Conservation (phyloP, 2,329 filamentous ascomycete genomes). For the Teratosphaeria viscida region DNA sequence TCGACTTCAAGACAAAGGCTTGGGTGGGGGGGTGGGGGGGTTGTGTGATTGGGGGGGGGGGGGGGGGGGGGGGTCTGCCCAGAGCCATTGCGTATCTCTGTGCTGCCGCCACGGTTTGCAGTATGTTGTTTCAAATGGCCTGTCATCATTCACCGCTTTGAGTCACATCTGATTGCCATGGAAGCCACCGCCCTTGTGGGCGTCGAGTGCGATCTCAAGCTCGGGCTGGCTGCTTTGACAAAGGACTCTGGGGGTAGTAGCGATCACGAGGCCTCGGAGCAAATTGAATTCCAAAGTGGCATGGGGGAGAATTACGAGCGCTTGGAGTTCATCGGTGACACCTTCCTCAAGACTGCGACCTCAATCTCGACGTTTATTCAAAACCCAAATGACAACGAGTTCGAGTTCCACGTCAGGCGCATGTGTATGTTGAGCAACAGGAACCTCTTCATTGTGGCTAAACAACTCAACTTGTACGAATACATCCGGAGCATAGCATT, state of each 20-base stretch:
- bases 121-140: constrained; percentile 67
- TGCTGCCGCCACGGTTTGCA: constrained; percentile 58
- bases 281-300: constrained; percentile 65
- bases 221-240: constrained; percentile 82
- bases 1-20: constrained; percentile 32
- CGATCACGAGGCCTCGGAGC: constrained; percentile 52
- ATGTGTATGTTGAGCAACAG: constrained; percentile 89
- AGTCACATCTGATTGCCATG: constrained; percentile 67
- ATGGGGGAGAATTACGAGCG: constrained; percentile 96
- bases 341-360: constrained; percentile 90
- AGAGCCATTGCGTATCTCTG: constrained; percentile 65
- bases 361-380: constrained; percentile 75
- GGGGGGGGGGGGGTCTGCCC: too few relatives aligned
- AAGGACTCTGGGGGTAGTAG: constrained; percentile 82
- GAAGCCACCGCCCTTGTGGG: constrained; percentile 61
- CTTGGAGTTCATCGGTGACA: constrained; percentile 85
- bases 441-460: constrained; percentile 71
- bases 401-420: constrained; percentile 75
- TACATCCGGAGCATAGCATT: constrained; percentile 79
- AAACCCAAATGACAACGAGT: constrained; percentile 70
- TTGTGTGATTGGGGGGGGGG: too few relatives aligned
- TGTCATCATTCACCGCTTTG: constrained; percentile 72
- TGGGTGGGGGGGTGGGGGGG: too few relatives aligned
- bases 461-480: constrained; percentile 55
- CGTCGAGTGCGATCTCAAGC: constrained; percentile 52